A percentile compares a stretch with the other conserved stretches of the same genome.
Evolutionary conservation across 78 protist species (phyloP).

Genomic region (Dictyostelium intermedium): DNA sequence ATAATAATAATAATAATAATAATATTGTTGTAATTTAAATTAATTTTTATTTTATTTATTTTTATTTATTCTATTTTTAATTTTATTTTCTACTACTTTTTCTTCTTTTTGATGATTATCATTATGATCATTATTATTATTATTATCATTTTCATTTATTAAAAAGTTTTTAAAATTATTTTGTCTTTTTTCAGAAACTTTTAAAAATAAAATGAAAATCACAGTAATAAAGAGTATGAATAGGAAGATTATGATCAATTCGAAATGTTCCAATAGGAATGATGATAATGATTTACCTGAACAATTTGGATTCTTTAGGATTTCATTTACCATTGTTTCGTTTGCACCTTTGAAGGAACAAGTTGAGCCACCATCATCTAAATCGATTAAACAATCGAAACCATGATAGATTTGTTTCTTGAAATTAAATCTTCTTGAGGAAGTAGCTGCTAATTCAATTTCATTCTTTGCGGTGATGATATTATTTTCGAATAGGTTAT

Average conservation of each 20-base stretch:
- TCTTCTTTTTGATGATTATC: neutral
- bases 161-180: neutral
- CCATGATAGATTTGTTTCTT: neutral
- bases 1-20: too few species aligned
- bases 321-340: neutral
- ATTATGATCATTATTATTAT: neutral
- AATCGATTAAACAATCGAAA: neutral
- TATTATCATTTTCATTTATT: neutral
- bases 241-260: neutral
- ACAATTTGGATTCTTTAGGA: neutral
- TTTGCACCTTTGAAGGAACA: neutral
- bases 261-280: neutral
- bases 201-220: neutral
- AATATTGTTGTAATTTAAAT: too few species aligned
- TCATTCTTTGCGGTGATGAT: neutral
- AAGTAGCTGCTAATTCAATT: neutral
- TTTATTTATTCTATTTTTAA: neutral
- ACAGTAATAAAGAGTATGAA: neutral
- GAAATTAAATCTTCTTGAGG: neutral
- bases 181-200: neutral
- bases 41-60: neutral
- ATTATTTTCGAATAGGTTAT: neutral
- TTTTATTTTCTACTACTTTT: neutral
- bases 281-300: neutral
- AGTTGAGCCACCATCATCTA: neutral